Evolutionary conservation across 176 grass and related monocot species (phyloP).

Genomic region (Alopecurus myosuroides): DNA sequence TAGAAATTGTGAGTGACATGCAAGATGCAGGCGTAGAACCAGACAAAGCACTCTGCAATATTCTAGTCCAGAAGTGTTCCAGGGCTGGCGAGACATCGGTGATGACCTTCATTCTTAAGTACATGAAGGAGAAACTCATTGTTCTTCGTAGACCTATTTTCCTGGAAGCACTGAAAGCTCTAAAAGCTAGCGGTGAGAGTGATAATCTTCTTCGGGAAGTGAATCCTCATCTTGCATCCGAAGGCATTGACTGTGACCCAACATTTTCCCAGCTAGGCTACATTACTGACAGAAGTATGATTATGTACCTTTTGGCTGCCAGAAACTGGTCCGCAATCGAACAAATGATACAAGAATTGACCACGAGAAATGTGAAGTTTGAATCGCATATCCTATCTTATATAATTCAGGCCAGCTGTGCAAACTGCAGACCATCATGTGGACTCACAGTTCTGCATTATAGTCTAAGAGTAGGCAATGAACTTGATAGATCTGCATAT

Average conservation of each 20-base stretch:
- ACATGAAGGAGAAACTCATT: constrained; percentile 69
- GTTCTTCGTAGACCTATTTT: constrained; percentile 61
- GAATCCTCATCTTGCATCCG: constrained; percentile 58
- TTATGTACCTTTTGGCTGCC: constrained; percentile 46
- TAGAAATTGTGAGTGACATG: constrained; percentile 59
- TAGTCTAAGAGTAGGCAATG: constrained; percentile 37
- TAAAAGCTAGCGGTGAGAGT: constrained; percentile 49
- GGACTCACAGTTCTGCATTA: constrained; percentile 43
- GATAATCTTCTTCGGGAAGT: constrained; percentile 63
- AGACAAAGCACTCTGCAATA: constrained; percentile 70
- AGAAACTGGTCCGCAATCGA: constrained; percentile 57
- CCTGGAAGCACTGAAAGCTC: constrained; percentile 56
- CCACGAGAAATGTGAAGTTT: constrained; percentile 35
- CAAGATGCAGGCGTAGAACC: constrained; percentile 68
- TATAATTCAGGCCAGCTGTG: constrained; percentile 51
- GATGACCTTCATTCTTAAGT: constrained; percentile 55
- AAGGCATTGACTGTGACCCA: constrained; percentile 47
- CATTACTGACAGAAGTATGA: constrained; percentile 47
- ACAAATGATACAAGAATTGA: constrained; percentile 34
- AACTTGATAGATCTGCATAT: constrained; percentile 51
- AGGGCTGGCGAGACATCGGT: constrained; percentile 52
- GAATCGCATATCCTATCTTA: constrained; percentile 48
- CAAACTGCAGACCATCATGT: constrained; percentile 42
- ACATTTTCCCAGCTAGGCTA: constrained; percentile 34
- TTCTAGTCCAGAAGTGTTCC: constrained; percentile 67